Evolutionary conservation across 2,329 filamentous ascomycete species (phyloP).

Genomic region (Trichoderma asperellum): DNA sequence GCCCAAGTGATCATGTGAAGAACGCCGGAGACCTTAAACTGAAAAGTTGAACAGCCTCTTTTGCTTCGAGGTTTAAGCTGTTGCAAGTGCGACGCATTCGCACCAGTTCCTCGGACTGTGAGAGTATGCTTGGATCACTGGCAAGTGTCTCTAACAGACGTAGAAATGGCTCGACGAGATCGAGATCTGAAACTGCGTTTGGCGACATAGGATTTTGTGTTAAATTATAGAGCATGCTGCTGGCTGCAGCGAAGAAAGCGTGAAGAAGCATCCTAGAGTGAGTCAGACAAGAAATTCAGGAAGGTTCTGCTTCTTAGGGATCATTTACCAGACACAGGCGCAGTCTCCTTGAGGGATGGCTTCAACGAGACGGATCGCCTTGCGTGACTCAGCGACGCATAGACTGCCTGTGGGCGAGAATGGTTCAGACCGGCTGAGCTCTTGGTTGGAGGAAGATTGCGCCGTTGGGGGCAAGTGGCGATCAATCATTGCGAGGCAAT

Average conservation of each 20-base stretch:
- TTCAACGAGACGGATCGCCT: conserved; percentile 13
- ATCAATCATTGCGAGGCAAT: conserved; percentile 22
- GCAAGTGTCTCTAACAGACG: conserved; percentile 14
- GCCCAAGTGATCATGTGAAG: neutral
- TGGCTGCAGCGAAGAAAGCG: conserved; percentile 17
- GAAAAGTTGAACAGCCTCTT: conserved; percentile 16
- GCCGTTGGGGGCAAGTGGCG: neutral
- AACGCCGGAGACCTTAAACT: neutral
- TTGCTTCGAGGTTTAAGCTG: conserved; percentile 7
- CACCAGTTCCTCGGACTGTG: neutral
- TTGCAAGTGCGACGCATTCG: conserved; percentile 13
- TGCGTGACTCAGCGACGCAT: conserved; percentile 8
- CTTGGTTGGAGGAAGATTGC: neutral
- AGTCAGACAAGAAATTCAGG: neutral
- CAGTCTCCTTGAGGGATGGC: conserved; percentile 14
- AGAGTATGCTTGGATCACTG: neutral
- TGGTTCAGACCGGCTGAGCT: neutral
- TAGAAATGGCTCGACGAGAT: conserved; percentile 11
- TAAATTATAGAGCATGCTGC: conserved; percentile 4
- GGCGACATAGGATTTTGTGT: conserved; percentile 7
- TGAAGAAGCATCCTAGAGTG: conserved; percentile 11
- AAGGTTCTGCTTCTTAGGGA: neutral
- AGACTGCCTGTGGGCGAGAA: neutral
- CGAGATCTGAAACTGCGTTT: conserved; percentile 4
- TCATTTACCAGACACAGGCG: conserved; percentile 18